These are phyloP conservation scores for Cucurbitaria berberidis DNA, from an alignment of 2,329 filamentous ascomycete genomes.

Conservation along the genomic window DNA sequence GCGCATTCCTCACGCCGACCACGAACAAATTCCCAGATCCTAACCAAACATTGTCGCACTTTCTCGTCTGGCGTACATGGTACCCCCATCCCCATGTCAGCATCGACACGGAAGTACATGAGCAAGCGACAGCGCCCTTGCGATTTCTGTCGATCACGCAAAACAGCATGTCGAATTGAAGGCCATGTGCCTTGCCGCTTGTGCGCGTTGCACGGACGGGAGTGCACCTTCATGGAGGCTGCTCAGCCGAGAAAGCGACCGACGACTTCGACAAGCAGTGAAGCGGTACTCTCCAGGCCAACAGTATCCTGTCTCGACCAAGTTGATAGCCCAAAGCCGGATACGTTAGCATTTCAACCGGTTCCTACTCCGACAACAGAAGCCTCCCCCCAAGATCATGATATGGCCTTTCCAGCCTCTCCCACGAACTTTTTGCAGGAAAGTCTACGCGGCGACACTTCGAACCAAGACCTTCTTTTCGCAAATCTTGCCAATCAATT, in stretches of 20 bases:
- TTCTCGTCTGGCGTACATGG: not conserved
- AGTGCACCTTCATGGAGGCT: slow-evolving; percentile 14
- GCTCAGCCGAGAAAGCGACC: slow-evolving; percentile 11
- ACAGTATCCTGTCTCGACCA: not conserved
- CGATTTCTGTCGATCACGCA: slow-evolving; percentile 13
- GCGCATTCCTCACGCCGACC: too few relatives aligned
- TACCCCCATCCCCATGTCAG: not conserved
- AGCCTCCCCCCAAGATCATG: not conserved
- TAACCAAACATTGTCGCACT: not conserved
- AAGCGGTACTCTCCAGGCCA: not conserved
- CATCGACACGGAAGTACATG: slow-evolving; percentile 9
- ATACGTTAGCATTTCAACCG: not conserved
- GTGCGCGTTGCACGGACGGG: slow-evolving; percentile 10
- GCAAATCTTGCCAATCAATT: slow-evolving; percentile 2
- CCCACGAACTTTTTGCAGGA: not conserved
- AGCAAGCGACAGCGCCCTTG: slow-evolving; percentile 14
- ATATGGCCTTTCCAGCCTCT: not conserved
- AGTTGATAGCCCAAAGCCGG: not conserved
- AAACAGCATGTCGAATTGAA: slow-evolving; percentile 13
- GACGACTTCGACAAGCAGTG: not conserved
- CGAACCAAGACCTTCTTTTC: not conserved
- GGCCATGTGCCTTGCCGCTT: slow-evolving; percentile 10
- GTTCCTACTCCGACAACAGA: not conserved
- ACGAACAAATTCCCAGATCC: too few relatives aligned
- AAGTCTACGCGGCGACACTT: not conserved